Base-by-base conservation (phyloP, 208 protist species). In the Crithidia thermophila region DNA sequence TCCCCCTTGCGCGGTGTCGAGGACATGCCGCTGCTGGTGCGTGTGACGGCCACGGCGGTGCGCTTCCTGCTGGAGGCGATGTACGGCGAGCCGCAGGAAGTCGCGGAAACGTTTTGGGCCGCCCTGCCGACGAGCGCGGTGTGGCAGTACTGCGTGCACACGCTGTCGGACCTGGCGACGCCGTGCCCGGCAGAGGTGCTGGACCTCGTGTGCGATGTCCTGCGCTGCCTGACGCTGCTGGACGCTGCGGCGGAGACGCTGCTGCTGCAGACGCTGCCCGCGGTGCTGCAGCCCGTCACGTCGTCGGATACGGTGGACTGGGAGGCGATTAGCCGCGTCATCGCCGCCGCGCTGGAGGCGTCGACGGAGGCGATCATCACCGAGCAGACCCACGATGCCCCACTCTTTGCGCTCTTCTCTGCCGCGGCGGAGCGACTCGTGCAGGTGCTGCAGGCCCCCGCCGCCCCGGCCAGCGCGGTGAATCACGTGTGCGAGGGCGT, bases 401-500 rank as follows among this genome's bases (percentile, higher is more conserved):
- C 60, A 0, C 64, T 95, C 10, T 90, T 90, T 40, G 34, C 56
- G 13, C 63, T 83, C 4, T 62, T 91, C 27, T 89, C 84, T 8
- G 63, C 53, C 13, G 75, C 65, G 1, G 81, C 84, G 9, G 73
- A 82, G 47, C 70, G 62, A 20, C 61, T 94, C 23, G 46, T 72
- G n/a, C 39, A 50, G 46, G 36, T 82, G 14, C 57, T 94, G 20
- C 58, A 70, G 34, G 8, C 73, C 4, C 46, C 53, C 13, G 40
- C 40, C 5, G 53, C 67, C 7, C 42, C 47, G 10, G 27, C 67
- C 20, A 79, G 82, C 50, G 60, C 77, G 10, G 67, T 66, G 45
- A 56, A 72, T n/a, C 61, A 75, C 42, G 77, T 82, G 7, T 93
- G 84, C 58, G 89, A 95, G 57, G 86, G 84, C 21, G 27, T 95